phyloP scores from a whole-genome alignment of 139 green algal genomes.

The Diplosphaera chodatii region DNA sequence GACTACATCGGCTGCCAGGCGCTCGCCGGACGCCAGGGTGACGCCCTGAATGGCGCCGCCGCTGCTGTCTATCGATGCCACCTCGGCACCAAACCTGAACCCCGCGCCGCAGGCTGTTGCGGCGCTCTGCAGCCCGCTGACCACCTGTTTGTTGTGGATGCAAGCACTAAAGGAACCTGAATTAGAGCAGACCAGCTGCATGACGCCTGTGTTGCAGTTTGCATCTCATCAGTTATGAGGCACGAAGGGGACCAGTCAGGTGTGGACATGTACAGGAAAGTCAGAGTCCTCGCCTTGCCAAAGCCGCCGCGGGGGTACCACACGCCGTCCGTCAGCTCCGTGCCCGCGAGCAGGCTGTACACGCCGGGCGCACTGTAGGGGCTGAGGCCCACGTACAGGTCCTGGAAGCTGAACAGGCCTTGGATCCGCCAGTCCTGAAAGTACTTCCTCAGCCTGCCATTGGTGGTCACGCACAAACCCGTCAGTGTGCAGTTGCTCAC shows the following conservation, averaged over 20 bases:
- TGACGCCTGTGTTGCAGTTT: too few relatives aligned
- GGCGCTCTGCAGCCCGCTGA: constrained; percentile 32
- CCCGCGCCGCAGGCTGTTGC: constrained; percentile 36
- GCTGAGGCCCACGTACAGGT: constrained; percentile 82
- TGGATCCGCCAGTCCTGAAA: constrained; percentile 56
- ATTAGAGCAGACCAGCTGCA: too few relatives aligned
- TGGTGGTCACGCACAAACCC: too few relatives aligned
- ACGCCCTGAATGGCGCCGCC: constrained; percentile 44
- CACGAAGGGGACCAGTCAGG: too few relatives aligned
- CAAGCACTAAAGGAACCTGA: too few relatives aligned
- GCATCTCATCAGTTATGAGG: too few relatives aligned
- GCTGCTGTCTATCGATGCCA: constrained; percentile 23
- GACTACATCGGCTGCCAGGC: constrained; percentile 54
- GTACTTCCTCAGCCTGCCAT: constrained; percentile 43
- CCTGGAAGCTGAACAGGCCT: constrained; percentile 73
- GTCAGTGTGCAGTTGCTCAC: too few relatives aligned
- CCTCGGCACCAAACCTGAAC: constrained; percentile 28
- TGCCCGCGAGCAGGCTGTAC: constrained; percentile 77
- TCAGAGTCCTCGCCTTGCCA: constrained; percentile 31
- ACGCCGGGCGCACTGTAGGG: constrained; percentile 73
- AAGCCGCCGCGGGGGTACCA: constrained; percentile 80
- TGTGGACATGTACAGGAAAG: too few relatives aligned
- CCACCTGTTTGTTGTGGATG: too few relatives aligned
- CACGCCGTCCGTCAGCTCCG: constrained; percentile 83
- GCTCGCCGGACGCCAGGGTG: constrained; percentile 33